These are phyloP conservation scores for Lentinula guzmanii DNA, from an alignment of 768 basidiomycete genomes.

Conservation along the genomic window DNA sequence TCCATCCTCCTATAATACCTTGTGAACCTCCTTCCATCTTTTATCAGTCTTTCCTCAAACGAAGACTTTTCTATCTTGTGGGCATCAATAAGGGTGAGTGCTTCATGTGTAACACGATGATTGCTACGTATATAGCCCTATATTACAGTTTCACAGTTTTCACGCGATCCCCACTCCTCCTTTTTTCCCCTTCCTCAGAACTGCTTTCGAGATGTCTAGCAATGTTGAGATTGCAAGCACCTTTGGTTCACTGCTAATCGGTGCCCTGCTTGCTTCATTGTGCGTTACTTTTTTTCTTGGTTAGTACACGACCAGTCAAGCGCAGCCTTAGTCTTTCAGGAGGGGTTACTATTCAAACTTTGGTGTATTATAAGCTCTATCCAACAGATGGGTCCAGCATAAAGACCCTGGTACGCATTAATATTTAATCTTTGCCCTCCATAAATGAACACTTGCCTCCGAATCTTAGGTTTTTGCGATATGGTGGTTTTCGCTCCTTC, in stretches of 20 bases:
- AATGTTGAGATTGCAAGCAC: constrained; percentile 23
- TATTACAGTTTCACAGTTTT: too few species aligned
- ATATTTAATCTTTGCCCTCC: neutral
- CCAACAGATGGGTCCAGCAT: constrained; percentile 18
- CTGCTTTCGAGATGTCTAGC: neutral
- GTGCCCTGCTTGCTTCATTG: constrained; percentile 30
- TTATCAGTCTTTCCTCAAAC: neutral
- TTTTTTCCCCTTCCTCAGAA: neutral
- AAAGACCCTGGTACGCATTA: constrained; percentile 22
- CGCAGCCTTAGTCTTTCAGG: constrained; percentile 23
- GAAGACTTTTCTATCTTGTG: neutral
- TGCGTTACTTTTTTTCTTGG: constrained; percentile 12
- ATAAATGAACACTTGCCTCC: neutral
- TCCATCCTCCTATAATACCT: neutral
- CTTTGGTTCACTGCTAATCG: constrained; percentile 32
- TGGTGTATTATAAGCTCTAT: constrained; percentile 29
- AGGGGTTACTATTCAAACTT: constrained; percentile 25
- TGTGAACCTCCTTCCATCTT: neutral
- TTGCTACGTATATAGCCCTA: neutral
- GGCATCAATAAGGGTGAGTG: neutral
- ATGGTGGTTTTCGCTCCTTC: constrained; percentile 16
- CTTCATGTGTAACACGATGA: neutral
- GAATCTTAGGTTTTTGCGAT: constrained; percentile 22
- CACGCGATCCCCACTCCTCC: neutral
- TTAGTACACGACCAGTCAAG: neutral